Percentiles rank a stretch among this genome's conserved stretches.
Evolutionary conservation across 2,329 filamentous ascomycete genomes (phyloP).

Genomic region (Immersiporthe knoxdaviesiana): DNA sequence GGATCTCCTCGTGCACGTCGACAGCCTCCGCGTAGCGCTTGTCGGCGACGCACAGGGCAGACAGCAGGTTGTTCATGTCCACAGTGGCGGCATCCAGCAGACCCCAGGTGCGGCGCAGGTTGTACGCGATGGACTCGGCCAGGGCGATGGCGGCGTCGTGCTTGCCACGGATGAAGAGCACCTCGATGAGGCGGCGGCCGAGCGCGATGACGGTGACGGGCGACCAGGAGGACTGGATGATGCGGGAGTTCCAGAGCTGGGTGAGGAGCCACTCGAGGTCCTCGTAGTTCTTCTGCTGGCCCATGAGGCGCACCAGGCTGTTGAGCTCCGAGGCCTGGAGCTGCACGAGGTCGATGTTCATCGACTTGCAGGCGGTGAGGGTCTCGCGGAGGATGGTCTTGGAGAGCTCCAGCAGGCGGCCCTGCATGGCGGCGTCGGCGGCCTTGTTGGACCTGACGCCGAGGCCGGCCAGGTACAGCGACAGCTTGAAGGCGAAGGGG

Average conservation of each 20-base stretch:
- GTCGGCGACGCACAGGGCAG: slow-evolving; percentile 28
- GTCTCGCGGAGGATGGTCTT: slow-evolving; percentile 31
- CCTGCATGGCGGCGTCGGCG: slow-evolving; percentile 29
- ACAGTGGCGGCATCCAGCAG: slow-evolving; percentile 30
- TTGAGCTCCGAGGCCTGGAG: slow-evolving; percentile 29
- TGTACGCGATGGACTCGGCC: slow-evolving; percentile 30
- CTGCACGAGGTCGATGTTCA: slow-evolving; percentile 30
- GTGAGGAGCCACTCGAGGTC: slow-evolving; percentile 31
- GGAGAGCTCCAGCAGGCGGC: slow-evolving; percentile 30
- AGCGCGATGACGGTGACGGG: slow-evolving; percentile 29
- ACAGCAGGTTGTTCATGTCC: slow-evolving; percentile 31
- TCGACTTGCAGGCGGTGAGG: slow-evolving; percentile 28
- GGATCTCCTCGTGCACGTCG: slow-evolving; percentile 30
- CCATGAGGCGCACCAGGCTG: slow-evolving; percentile 30
- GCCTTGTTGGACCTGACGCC: slow-evolving; percentile 36
- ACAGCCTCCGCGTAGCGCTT: slow-evolving; percentile 28
- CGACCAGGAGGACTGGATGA: slow-evolving; percentile 29
- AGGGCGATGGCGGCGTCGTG: slow-evolving; percentile 28
- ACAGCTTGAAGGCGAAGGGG: slow-evolving; percentile 30
- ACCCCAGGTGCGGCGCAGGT: slow-evolving; percentile 31
- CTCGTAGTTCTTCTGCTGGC: slow-evolving; percentile 31
- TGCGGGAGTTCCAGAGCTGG: slow-evolving; percentile 30
- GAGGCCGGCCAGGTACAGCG: slow-evolving; percentile 28
- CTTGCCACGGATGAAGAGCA: slow-evolving; percentile 29
- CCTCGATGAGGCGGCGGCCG: slow-evolving; percentile 29